Evolutionary conservation across 2,329 filamentous ascomycete species (phyloP), one percentile per base, ranked within the genome.

Genomic region (Daldinia sp.): DNA sequence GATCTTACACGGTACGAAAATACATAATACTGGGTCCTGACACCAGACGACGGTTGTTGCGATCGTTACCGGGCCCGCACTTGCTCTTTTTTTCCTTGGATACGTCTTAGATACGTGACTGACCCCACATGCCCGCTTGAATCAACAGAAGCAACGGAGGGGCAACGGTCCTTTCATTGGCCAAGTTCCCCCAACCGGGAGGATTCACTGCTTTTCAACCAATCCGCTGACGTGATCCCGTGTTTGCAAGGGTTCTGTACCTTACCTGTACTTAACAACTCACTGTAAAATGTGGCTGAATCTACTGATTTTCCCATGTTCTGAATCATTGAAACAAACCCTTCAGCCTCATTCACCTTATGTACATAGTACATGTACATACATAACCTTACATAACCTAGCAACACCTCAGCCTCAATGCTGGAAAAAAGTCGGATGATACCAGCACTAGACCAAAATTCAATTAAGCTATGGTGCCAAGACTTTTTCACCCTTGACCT

Each of bases 111-210:
- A 53, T 53, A 74, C 77, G 71, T 70, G 62, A 67, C 60, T 58
- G 63, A 67, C 65, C 71, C 74, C 75, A 77, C 74, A 61, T 23
- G 60, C 69, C 69, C 68, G 74, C 74, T 76, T 72, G 60, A 37
- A 69, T 86, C 83, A 87, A 87, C 84, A 87, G 72, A 79, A 76
- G 82, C 84, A 87, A 88, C 86, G 76, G 79, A 85, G 73, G 79
- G 74, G 86, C 87, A 90, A 90, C 88, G 76, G 75, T 13, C 3
- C 42, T 73, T 26, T 78, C 61, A 86, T 87, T 87, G 84, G 85
- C 13, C 42, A 3, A 23, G 26, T n/a, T 61, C 50, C 54, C 37
- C 56, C 59, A 41, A 37, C 57, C 54, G 28, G 30, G 44, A 58
- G 65, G 68, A 68, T 69, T 56, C 13, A 26, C 23, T 26, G 51